Conservation (phyloP, 768 basidiomycete species). For the Scleroderma citrinum region DNA sequence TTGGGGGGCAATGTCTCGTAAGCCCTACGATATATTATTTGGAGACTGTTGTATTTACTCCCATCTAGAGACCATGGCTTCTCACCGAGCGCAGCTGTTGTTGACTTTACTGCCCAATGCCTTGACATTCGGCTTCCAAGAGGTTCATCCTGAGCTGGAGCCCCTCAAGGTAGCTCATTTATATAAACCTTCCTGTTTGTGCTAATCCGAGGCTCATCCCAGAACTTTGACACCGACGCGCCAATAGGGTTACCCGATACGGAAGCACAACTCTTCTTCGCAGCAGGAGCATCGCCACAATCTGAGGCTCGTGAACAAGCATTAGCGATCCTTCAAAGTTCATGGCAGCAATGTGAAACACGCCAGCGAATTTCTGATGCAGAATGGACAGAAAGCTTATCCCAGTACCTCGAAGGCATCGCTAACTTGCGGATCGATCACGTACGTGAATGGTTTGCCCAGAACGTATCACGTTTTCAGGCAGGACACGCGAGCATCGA, state of each 20-base stretch:
- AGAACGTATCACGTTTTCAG: conserved; percentile 45
- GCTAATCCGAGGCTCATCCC: neutral
- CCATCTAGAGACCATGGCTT: conserved; percentile 39
- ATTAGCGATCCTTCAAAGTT: conserved; percentile 9
- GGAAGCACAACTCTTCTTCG: conserved; percentile 20
- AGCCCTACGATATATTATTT: conserved; percentile 10
- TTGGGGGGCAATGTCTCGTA: conserved; percentile 61
- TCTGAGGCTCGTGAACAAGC: conserved; percentile 11
- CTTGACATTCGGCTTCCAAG: conserved; percentile 41
- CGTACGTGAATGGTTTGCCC: conserved; percentile 46
- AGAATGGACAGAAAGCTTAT: conserved; percentile 36
- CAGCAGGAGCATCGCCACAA: conserved; percentile 10
- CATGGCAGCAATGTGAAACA: conserved; percentile 13
- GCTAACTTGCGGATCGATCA: conserved; percentile 40
- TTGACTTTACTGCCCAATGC: conserved; percentile 40
- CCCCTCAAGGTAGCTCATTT: conserved; percentile 48
- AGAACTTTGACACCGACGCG: conserved; percentile 51
- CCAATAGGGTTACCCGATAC: conserved; percentile 35
- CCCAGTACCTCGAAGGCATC: conserved; percentile 32
- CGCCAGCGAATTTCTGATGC: conserved; percentile 19
- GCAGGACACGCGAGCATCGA: conserved; percentile 38
- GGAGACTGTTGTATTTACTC: neutral
- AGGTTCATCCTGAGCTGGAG: conserved; percentile 40
- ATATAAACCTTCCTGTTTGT: too few relatives aligned
- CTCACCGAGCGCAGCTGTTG: conserved; percentile 43